Evolutionary conservation across 345 rosid species (phyloP).

Genomic region (Hibiscus tridactylites): DNA sequence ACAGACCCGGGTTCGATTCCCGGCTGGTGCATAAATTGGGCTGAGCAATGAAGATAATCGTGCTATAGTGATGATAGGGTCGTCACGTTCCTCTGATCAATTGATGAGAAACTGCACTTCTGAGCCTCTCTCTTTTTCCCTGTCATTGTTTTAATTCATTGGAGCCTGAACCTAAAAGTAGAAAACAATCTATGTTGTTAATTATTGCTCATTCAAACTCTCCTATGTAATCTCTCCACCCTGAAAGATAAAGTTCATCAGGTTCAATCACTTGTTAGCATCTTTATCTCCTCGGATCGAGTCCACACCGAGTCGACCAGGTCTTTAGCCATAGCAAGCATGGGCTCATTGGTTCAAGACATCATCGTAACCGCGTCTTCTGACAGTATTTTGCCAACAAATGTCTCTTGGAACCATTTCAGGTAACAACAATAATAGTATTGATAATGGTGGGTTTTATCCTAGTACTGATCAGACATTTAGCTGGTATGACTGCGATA

Average conservation of each 20-base stretch:
- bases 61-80: slow-evolving; percentile 47
- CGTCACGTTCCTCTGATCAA: no score
- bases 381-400: slow-evolving; percentile 55
- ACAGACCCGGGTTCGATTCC: slow-evolving; percentile 70
- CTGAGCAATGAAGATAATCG: slow-evolving; percentile 38
- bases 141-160: no score
- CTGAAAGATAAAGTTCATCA: slow-evolving; percentile 59
- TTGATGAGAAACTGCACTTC: no score
- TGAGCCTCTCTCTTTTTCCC: no score
- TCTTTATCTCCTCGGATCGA: slow-evolving; percentile 29
- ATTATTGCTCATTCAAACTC: slow-evolving; percentile 20
- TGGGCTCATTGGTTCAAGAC: slow-evolving; percentile 50
- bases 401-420: slow-evolving; percentile 17
- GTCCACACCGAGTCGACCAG: slow-evolving; percentile 30
- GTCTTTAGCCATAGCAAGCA: slow-evolving; percentile 36
- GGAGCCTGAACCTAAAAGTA: no score
- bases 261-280: slow-evolving; percentile 44
- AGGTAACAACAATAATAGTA: slow-evolving; percentile 9
- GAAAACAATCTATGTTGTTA: no score
- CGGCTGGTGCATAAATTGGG: slow-evolving; percentile 33
- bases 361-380: slow-evolving; percentile 59
- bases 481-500: slow-evolving; percentile 22
- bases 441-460: neutral
- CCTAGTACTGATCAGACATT: slow-evolving; percentile 13
- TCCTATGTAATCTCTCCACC: slow-evolving; percentile 46